Evolutionary conservation across 768 basidiomycete genomes (phyloP).

Genomic region (Termitomyces sp.): DNA sequence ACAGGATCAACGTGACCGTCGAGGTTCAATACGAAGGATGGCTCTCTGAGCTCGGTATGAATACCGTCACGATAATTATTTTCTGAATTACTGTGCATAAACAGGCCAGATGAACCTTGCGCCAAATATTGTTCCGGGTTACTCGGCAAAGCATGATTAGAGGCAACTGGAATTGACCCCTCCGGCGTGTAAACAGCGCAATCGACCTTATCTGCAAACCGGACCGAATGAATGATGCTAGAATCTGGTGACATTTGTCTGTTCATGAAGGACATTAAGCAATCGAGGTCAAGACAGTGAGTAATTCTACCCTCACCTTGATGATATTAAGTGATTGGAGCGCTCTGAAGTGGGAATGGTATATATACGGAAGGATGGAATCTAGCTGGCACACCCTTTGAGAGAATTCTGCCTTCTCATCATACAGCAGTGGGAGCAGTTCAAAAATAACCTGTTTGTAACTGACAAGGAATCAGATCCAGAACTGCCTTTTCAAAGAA

Average conservation of each 20-base stretch:
- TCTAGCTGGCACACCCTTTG: background rate
- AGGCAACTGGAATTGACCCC: background rate
- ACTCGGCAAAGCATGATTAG: background rate
- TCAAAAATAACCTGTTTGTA: background rate
- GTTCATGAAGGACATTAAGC: too few species aligned
- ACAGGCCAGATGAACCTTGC: background rate
- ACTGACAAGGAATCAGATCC: background rate
- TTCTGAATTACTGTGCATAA: background rate
- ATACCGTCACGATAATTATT: background rate
- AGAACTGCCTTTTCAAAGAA: background rate
- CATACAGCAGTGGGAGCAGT: background rate
- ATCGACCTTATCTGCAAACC: background rate
- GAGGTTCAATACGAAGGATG: background rate
- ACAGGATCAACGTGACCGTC: background rate
- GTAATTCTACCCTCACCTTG: background rate
- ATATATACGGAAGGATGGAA: too few species aligned
- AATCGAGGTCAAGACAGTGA: background rate
- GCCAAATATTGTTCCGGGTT: too few species aligned
- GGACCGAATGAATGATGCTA: background rate
- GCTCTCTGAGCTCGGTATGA: background rate
- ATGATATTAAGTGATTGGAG: background rate
- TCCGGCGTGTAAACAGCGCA: background rate
- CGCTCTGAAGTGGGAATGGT: background rate
- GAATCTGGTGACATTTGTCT: background rate
- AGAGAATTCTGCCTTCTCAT: background rate